Percentiles rank a stretch among this genome's conserved stretches.
Conservation (phyloP, 2,329 filamentous ascomycete species). For the Daldinia sp. region DNA sequence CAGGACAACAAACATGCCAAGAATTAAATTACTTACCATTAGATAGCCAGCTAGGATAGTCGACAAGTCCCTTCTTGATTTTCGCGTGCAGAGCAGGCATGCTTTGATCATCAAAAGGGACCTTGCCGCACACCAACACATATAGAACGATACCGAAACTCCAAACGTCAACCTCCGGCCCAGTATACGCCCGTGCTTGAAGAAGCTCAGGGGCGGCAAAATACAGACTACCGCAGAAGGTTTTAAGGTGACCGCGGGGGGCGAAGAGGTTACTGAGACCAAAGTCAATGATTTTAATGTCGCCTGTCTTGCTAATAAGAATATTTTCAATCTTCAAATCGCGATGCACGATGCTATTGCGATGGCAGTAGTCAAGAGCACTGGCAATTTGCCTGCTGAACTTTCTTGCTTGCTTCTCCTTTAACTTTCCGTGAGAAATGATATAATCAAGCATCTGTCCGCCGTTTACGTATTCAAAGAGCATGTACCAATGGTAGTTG, state of each 20-base stretch:
- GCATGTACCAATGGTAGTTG: slow-evolving; percentile 99
- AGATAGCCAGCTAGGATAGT: slow-evolving; percentile 94
- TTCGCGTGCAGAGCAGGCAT: slow-evolving; percentile 98
- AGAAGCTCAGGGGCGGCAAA: slow-evolving; percentile 96
- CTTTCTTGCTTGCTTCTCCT: slow-evolving; percentile 97
- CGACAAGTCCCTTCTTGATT: slow-evolving; percentile 96
- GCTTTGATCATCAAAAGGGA: slow-evolving; percentile 98
- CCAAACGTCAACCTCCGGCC: slow-evolving; percentile 97
- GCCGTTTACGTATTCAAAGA: slow-evolving; percentile 98
- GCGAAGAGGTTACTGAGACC: slow-evolving; percentile 96
- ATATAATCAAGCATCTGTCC: slow-evolving; percentile 99
- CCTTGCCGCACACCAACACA: slow-evolving; percentile 95
- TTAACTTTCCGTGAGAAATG: slow-evolving; percentile 95
- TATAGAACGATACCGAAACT: slow-evolving; percentile 99
- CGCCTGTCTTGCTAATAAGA: slow-evolving; percentile 96
- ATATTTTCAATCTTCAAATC: slow-evolving; percentile 99
- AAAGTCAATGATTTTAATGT: slow-evolving; percentile 99
- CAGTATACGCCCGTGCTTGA: slow-evolving; percentile 92
- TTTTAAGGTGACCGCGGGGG: slow-evolving; percentile 85
- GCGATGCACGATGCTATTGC: slow-evolving; percentile 97
- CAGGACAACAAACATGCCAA: not conserved
- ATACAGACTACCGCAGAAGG: slow-evolving; percentile 96
- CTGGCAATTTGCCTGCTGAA: slow-evolving; percentile 98
- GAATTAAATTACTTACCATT: slow-evolving; percentile 68
- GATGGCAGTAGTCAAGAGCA: slow-evolving; percentile 94